Base-by-base conservation (phyloP, 805 yeast species). In the Myxozyma sirexii region DNA sequence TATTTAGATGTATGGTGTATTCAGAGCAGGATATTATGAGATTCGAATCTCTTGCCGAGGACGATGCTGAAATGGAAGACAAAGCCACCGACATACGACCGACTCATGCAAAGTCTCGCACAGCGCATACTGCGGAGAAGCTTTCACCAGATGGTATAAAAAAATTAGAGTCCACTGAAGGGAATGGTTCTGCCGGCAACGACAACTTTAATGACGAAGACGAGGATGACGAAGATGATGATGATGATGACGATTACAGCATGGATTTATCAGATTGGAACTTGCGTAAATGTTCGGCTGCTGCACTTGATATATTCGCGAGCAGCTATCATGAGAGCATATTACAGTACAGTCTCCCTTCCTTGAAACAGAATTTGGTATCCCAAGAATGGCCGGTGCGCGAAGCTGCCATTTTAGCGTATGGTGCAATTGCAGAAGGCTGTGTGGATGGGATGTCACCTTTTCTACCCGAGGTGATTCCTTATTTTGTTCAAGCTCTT, bases 401-500 rank as follows among this genome's bases (percentile, higher is more conserved):
- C 60, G 99, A 94, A 73, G 94, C 97, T 4, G 85, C 97, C 1
- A 92, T 94, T 27, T 78, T 94, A 48, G 97, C 98, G 0, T 81
- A 94, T 70, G 99, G 99, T 63, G 98, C 98, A 29, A 85, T 93
- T 69, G 89, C 96, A 38, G 92, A 87, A 67, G 96, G 97, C 65
- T 91, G 96, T 66, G 77, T 86, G 47, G 89, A 86, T 57, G 71
- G 66, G 29, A 85, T 91, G 4, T 74, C 84, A 21, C 84, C 83
- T 42, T 88, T 88, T 67, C 76, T 94, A 42, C 96, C 97, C 1
- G 82, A 84, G 29, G 76, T 94, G 48, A 84, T 93, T 35, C 97
- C 97, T 38, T 91, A 86, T 70, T 78, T 94, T 62, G 91, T 91
- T 27, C 90, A 90, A 58, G 79, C 96, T 68, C 75, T 92, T 60